These are phyloP conservation scores for Talaromyces liani DNA, from an alignment of 495 filamentous ascomycete species.

Conservation along the genomic window DNA sequence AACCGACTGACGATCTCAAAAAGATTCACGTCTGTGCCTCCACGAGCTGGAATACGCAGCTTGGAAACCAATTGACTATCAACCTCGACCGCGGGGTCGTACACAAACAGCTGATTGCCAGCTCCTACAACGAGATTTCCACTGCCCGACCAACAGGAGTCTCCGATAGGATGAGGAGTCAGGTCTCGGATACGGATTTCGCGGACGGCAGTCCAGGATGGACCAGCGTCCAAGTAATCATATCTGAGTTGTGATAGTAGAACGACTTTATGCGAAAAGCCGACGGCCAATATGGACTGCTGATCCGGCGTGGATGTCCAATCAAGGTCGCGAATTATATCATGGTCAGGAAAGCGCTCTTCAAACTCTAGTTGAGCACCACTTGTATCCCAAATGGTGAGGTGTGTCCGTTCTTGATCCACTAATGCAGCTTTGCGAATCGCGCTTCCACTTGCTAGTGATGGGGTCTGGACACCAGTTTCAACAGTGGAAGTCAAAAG, in stretches of 20 bases:
- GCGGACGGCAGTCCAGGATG: conserved; percentile 79
- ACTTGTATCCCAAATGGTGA: conserved; percentile 89
- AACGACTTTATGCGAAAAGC: conserved; percentile 77
- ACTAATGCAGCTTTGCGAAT: conserved; percentile 84
- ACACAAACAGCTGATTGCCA: conserved; percentile 89
- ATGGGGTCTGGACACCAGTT: conserved; percentile 65
- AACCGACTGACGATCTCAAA: conserved; percentile 75
- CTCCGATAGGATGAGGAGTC: conserved; percentile 87
- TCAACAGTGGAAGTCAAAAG: conserved; percentile 76
- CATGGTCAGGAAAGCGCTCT: conserved; percentile 61
- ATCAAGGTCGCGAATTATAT: conserved; percentile 79
- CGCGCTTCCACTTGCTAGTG: conserved; percentile 76
- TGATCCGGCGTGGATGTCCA: conserved; percentile 92
- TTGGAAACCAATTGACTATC: conserved; percentile 54
- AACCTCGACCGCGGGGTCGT: conserved; percentile 64
- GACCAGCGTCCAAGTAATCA: conserved; percentile 84
- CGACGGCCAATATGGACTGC: conserved; percentile 87
- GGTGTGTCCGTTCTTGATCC: conserved; percentile 58
- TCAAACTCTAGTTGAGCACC: conserved; percentile 76
- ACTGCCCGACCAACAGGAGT: conserved; percentile 81
- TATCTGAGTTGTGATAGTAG: conserved; percentile 89
- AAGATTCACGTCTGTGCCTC: conserved; percentile 47
- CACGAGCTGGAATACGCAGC: conserved; percentile 54
- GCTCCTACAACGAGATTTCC: conserved; percentile 81
- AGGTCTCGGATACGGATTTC: conserved; percentile 75